These are phyloP conservation scores for Ogataea saltuana DNA, from an alignment of 805 yeast species.

Conservation along the genomic window DNA sequence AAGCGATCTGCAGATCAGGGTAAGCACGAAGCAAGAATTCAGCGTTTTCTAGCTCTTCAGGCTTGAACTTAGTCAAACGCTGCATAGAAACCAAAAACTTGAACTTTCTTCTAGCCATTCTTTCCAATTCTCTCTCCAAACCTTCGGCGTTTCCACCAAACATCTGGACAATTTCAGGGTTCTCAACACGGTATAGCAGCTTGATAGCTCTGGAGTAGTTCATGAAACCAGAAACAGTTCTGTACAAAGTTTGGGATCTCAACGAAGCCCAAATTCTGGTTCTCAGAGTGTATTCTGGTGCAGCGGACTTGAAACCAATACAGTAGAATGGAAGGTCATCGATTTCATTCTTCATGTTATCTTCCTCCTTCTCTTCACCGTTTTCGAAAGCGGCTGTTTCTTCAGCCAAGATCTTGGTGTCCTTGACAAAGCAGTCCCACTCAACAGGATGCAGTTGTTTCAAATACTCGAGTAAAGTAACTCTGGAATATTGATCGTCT, in stretches of 20 bases:
- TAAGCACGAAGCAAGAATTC: conserved; percentile 80
- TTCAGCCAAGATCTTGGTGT: conserved; percentile 92
- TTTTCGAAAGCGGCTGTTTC: conserved; percentile 83
- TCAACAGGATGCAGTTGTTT: conserved; percentile 95
- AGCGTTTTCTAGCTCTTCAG: conserved; percentile 76
- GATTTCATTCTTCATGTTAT: conserved; percentile 73
- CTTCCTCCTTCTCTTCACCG: conserved; percentile 61
- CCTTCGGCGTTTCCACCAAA: conserved; percentile 99
- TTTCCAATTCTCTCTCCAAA: conserved; percentile 89
- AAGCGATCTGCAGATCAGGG: conserved; percentile 87
- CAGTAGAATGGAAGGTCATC: conserved; percentile 94
- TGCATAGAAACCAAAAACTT: conserved; percentile 85
- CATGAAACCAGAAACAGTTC: conserved; percentile 98
- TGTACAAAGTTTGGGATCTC: conserved; percentile 93
- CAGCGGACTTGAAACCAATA: conserved; percentile 96
- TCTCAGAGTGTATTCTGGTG: conserved; percentile 93
- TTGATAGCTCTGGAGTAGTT: conserved; percentile 96
- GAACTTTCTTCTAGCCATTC: conserved; percentile 83
- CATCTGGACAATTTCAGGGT: conserved; percentile 94
- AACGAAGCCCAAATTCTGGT: conserved; percentile 98
- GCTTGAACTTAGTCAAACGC: conserved; percentile 68
- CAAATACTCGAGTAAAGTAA: conserved; percentile 88
- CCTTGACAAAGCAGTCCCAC: conserved; percentile 97
- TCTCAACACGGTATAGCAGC: conserved; percentile 89
- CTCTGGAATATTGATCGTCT: conserved; percentile 95